A percentile compares a stretch with the other conserved stretches of the same genome.
These are phyloP conservation scores for Ascochyta rabiei DNA, from an alignment of 2,329 filamentous ascomycete genomes.

Conservation along the genomic window DNA sequence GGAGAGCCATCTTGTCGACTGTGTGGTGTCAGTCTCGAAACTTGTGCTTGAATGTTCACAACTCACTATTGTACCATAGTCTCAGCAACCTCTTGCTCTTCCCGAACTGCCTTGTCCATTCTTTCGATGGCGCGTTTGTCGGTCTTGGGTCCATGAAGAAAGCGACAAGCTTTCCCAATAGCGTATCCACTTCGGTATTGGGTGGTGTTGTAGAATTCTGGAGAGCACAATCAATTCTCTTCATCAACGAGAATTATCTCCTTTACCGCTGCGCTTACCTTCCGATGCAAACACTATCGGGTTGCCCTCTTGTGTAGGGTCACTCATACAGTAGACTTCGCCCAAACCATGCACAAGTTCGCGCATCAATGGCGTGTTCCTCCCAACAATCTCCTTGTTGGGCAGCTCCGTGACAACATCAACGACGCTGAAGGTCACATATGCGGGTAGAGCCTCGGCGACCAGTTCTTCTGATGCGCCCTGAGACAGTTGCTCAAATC, in stretches of 20 bases:
- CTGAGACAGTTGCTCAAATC: slow-evolving; percentile 64
- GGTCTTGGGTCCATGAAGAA: slow-evolving; percentile 75
- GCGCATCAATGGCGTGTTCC: slow-evolving; percentile 64
- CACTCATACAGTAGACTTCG: slow-evolving; percentile 76
- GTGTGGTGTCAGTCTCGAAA: slow-evolving; percentile 1
- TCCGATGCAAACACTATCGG: slow-evolving; percentile 76
- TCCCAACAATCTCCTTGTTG: slow-evolving; percentile 68
- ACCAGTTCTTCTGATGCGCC: slow-evolving; percentile 67
- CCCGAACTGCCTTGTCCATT: slow-evolving; percentile 64
- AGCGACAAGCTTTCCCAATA: slow-evolving; percentile 76
- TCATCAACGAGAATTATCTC: neutral
- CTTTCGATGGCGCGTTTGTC: slow-evolving; percentile 65
- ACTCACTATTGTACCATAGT: slow-evolving; percentile 72
- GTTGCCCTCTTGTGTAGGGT: slow-evolving; percentile 72
- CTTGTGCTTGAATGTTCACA: neutral
- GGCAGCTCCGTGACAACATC: slow-evolving; percentile 70
- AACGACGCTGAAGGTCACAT: slow-evolving; percentile 69
- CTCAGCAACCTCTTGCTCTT: slow-evolving; percentile 70
- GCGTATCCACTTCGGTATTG: slow-evolving; percentile 74
- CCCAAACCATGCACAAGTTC: slow-evolving; percentile 72
- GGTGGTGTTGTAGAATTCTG: slow-evolving; percentile 73
- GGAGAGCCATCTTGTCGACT: slow-evolving; percentile 71
- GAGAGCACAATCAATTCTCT: neutral
- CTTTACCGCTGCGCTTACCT: slow-evolving; percentile 51
- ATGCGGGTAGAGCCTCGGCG: slow-evolving; percentile 70